Base-by-base conservation (phyloP, 495 filamentous ascomycete genomes). In the Penicillium atrosanguineum region DNA sequence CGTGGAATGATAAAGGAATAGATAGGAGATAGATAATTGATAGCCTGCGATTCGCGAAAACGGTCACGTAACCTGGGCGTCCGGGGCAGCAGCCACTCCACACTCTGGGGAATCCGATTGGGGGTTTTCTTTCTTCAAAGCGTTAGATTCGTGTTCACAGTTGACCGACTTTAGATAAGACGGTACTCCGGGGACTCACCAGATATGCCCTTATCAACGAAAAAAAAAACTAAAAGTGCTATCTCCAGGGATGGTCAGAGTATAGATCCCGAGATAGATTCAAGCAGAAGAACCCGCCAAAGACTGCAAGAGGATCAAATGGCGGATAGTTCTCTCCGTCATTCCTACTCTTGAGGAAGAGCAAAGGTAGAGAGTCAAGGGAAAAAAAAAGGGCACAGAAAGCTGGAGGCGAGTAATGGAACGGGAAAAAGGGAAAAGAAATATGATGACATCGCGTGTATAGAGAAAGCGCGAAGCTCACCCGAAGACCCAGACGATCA, bases 271-370 rank as follows among this genome's bases (percentile, higher is more conserved):
- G 31, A 40, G n/a, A 40, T 19, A 50, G 15, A 45, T 25, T 59
- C 45, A 62, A 44, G 49, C 49, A 25, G 56, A 50, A 18, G 48
- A 47, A 20, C 54, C 59, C 21, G 55, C 64, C 8, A 69, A 52
- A 26, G 62, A 65, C 41, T 69, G 62, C 46, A 70, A 46, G 40
- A 70, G 47, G 52, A 70, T 60, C 39, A 70, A 62, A 59, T 70
- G 59, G 8, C 58, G 57, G 55, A 59, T 68, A 8, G 65, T 62
- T 50, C 58, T 55, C 56, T 65, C 63, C 51, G 67, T 70, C 67
- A 70, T 70, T 64, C 61, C 64, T 64, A 31, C 23, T 26, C 28
- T 34, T 25, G 40, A 43, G n/a, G n/a, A 42, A 19, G 8, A 21
- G 40, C 4, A 16, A 19, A 18, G 8, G n/a, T 7, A 42, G n/a